These are phyloP conservation scores for Gonium pectorale DNA, from an alignment of 139 green algal species.

Conservation along the genomic window DNA sequence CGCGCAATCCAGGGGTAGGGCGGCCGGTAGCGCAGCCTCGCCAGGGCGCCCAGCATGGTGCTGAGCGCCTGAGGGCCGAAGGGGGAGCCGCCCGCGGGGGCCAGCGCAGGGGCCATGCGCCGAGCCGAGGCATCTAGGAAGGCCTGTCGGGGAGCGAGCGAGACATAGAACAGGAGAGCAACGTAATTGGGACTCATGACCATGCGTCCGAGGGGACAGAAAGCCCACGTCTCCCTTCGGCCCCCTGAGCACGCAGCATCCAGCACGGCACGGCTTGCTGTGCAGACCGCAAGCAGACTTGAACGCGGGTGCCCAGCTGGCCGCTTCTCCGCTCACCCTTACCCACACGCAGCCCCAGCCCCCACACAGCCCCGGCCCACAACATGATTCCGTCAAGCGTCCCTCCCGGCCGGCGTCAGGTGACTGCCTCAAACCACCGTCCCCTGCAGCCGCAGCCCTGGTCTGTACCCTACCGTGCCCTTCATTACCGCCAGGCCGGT, in stretches of 20 bases:
- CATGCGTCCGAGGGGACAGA: not conserved
- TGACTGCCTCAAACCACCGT: too few relatives aligned
- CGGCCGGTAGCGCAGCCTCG: slow-evolving; percentile 19
- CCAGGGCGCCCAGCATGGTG: slow-evolving; percentile 2
- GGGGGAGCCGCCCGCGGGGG: not conserved
- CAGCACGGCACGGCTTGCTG: not conserved
- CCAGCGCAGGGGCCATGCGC: not conserved
- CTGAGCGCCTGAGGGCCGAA: slow-evolving; percentile 3
- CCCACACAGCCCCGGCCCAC: not conserved
- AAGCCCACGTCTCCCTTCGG: too few relatives aligned
- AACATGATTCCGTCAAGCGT: not conserved
- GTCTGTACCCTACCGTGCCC: too few relatives aligned
- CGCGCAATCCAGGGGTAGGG: not conserved
- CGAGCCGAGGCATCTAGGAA: not conserved
- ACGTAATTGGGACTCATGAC: not conserved
- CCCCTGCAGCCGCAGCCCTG: too few relatives aligned
- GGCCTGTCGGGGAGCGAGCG: not conserved
- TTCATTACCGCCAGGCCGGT: too few relatives aligned
- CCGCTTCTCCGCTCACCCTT: not conserved
- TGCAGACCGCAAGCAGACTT: not conserved
- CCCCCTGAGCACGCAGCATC: too few relatives aligned
- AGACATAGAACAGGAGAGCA: not conserved
- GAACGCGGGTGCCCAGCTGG: not conserved
- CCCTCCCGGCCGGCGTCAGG: too few relatives aligned
- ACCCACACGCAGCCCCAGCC: not conserved